A percentile compares a stretch with the other conserved stretches of the same genome.
Conservation (phyloP, 257 asterid genomes). For the Buddleja alternifolia region DNA sequence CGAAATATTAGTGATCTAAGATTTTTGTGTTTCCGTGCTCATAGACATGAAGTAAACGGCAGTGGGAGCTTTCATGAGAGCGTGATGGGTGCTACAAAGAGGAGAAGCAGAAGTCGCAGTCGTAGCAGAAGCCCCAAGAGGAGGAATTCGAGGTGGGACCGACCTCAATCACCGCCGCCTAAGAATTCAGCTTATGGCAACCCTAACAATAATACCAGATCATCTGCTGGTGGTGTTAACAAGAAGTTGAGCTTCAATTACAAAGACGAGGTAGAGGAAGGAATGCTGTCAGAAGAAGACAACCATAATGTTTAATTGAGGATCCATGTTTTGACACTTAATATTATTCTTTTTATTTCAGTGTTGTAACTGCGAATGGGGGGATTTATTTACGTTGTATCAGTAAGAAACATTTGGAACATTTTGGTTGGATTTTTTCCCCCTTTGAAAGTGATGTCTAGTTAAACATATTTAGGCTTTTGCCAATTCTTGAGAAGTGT, state of each 20-base stretch:
- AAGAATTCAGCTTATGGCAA: slow-evolving; percentile 26
- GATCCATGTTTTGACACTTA: background rate
- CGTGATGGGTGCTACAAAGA: slow-evolving; percentile 36
- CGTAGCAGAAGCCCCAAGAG: slow-evolving; percentile 63
- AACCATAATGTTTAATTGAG: background rate
- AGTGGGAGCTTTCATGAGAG: slow-evolving; percentile 58
- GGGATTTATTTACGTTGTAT: background rate
- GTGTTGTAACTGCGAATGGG: slow-evolving; percentile 25
- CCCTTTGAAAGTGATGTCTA: background rate
- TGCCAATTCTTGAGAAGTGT: slow-evolving; percentile 25
- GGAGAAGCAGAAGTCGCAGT: slow-evolving; percentile 47
- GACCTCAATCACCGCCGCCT: slow-evolving; percentile 31
- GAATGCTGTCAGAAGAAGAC: slow-evolving; percentile 35
- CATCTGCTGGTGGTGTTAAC: slow-evolving; percentile 13
- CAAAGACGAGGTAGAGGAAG: slow-evolving; percentile 39
- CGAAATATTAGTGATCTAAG: too few relatives aligned
- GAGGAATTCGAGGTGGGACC: slow-evolving; percentile 50
- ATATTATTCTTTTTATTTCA: background rate
- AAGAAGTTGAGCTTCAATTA: background rate
- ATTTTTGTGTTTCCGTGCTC: background rate
- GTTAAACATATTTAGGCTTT: slow-evolving; percentile 11
- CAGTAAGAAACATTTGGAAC: background rate
- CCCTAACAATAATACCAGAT: slow-evolving; percentile 25
- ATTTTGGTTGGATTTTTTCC: background rate
- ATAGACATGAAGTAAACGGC: slow-evolving; percentile 33